Conservation (phyloP, 768 basidiomycete genomes). For the Boletus vermiculosoides region DNA sequence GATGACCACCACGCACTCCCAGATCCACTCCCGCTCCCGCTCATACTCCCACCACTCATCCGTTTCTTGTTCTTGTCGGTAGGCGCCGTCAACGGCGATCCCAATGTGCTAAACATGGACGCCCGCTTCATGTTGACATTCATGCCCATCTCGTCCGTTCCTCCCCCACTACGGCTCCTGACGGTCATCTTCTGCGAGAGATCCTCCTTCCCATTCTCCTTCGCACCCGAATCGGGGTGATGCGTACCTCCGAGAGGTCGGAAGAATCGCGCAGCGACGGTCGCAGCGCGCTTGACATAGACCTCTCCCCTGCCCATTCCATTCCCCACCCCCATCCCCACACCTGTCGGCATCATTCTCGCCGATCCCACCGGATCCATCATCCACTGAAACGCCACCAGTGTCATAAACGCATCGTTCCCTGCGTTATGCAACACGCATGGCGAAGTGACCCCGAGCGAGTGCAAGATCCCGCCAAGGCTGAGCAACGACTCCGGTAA, state of each 20-base stretch:
- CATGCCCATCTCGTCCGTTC: slow-evolving; percentile 17
- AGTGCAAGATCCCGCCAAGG: slow-evolving; percentile 60
- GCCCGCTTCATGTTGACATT: slow-evolving; percentile 14
- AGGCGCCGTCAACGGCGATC: slow-evolving; percentile 6
- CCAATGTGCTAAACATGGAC: slow-evolving; percentile 15
- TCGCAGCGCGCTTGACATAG: slow-evolving; percentile 14
- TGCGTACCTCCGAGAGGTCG: slow-evolving; percentile 2
- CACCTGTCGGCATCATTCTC: too few species aligned
- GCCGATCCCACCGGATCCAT: slow-evolving; percentile 49
- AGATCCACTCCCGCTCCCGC: slow-evolving; percentile 5
- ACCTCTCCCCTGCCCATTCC: not conserved
- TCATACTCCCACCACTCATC: not conserved
- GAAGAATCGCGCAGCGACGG: slow-evolving; percentile 19
- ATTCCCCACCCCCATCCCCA: not conserved
- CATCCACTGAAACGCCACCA: slow-evolving; percentile 69
- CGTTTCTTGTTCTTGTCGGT: slow-evolving; percentile 1
- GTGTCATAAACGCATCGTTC: slow-evolving; percentile 71
- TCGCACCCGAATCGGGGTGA: not conserved
- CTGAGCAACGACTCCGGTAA: slow-evolving; percentile 54
- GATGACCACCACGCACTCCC: slow-evolving; percentile 1
- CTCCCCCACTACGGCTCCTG: not conserved
- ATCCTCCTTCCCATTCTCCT: not conserved
- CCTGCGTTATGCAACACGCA: slow-evolving; percentile 70
- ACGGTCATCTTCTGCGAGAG: not conserved
- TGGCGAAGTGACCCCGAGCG: slow-evolving; percentile 41